Evolutionary conservation across 176 grass and related monocot genomes (phyloP), one percentile per base, ranked within the genome.

Genomic region (Saccharum spontaneum): DNA sequence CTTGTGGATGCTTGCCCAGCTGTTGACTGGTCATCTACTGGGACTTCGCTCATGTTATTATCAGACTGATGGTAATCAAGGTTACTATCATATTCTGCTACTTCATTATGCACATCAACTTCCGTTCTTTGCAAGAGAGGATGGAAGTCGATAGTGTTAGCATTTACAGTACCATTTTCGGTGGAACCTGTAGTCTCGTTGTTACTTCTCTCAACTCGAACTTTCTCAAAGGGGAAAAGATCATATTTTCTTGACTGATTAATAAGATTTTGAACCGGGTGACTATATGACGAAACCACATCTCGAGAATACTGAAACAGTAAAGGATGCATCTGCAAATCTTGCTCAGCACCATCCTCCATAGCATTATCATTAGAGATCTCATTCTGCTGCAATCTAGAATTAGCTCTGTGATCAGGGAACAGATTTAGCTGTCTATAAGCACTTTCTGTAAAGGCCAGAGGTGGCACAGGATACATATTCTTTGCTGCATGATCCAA

Each of bases 311-410:
- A 69, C 79, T 99, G 91, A 85, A 99, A 99, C 61, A 96, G 86
- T 80, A 99, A 89, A 82, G 91, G 97, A 88, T 99, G 94, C 90
- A 99, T 94, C 54, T 92, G 94, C 49, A 99, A 92, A 81, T 98
- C 93, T 67, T 94, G 73, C 80, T 94, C 87, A 39, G 81, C 34
- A 57, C 55, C 38, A 76, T 88, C 81, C 82, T 95, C 86, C 7
- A 54, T 43, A 15, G 18, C 72, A 78, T 72, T 77, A 70, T 66
- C 76, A 78, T 57, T 77, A 44, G 28, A 60, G 50, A 22, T 39
- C 65, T 77, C 85, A 92, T 80, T 84, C 75, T 86, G 75, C 20
- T 86, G 63, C 70, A 77, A 75, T 52, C 30, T 87, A 90, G 75
- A 75, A 46, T 81, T 90, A 83, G 78, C 64, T 70, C 83, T 85